These are phyloP conservation scores for Ilex paraguariensis DNA, from an alignment of 305 asterid genomes.

Conservation along the genomic window DNA sequence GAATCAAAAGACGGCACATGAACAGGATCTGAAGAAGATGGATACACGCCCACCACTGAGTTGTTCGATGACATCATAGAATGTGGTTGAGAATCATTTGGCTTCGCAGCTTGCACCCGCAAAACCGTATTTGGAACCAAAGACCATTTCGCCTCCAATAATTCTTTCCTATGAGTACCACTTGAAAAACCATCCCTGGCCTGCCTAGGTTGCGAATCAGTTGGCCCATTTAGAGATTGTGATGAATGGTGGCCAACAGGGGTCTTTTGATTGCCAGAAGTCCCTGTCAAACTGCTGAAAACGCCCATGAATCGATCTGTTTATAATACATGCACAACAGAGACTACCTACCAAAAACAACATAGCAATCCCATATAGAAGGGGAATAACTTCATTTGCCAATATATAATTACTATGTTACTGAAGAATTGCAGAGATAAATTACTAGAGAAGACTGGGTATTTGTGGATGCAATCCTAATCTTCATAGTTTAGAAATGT, in stretches of 20 bases:
- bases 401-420: not conserved
- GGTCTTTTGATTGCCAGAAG: conserved; percentile 44
- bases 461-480: no score
- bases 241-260: conserved; percentile 34
- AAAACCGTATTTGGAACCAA: conserved; percentile 29
- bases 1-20: conserved; percentile 95
- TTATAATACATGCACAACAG: not conserved
- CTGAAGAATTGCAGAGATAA: no score
- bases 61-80: conserved; percentile 47
- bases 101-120: conserved; percentile 36
- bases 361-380: not conserved
- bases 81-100: conserved; percentile 33
- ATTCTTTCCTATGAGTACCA: conserved; percentile 33
- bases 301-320: not conserved
- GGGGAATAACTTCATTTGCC: not conserved
- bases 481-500: no score
- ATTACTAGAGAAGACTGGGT: not conserved
- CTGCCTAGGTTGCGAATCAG: conserved; percentile 45
- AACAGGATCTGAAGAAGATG: conserved; percentile 90
- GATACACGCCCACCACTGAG: conserved; percentile 69
- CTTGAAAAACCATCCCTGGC: conserved; percentile 36
- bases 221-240: conserved; percentile 34
- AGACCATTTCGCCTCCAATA: conserved; percentile 38
- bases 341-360: not conserved
- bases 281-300: conserved; percentile 29